Conservation (phyloP, 306 rosid genomes). For the Crotalaria pallida region DNA sequence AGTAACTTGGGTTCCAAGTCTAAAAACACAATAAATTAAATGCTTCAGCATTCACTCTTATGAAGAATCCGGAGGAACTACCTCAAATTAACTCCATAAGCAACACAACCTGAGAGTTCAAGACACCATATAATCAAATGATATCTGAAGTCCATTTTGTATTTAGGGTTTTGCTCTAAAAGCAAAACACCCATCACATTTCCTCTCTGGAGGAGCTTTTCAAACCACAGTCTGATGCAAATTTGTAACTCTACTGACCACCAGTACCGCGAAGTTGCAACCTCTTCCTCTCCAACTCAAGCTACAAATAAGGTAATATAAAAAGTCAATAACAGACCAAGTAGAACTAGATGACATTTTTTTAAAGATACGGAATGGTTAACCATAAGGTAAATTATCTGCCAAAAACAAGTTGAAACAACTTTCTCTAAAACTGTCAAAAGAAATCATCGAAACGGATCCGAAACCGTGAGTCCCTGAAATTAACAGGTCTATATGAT, state of each 20-base stretch:
- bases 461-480: neutral
- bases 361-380: too few relatives aligned
- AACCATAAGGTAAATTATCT: neutral
- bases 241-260: constrained; percentile 44
- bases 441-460: neutral
- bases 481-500: neutral
- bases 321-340: constrained; percentile 8
- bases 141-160: constrained; percentile 32
- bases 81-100: constrained; percentile 35
- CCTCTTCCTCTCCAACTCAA: constrained; percentile 84
- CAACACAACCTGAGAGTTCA: constrained; percentile 36
- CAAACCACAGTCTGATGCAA: constrained; percentile 23
- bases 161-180: constrained; percentile 25
- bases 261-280: constrained; percentile 56
- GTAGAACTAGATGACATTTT: neutral
- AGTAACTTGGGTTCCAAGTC: constrained; percentile 20
- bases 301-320: constrained; percentile 32
- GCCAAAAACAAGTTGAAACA: neutral
- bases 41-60: constrained; percentile 25
- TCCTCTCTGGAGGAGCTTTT: constrained; percentile 20
- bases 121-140: constrained; percentile 29
- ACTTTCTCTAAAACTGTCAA: neutral
- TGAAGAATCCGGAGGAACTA: constrained; percentile 27
- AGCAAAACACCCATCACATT: constrained; percentile 34
- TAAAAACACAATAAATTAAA: constrained; percentile 15